phyloP scores from a whole-genome alignment of 1,284 basidiomycete genomes.

The Cryptococcus wingfieldii region DNA sequence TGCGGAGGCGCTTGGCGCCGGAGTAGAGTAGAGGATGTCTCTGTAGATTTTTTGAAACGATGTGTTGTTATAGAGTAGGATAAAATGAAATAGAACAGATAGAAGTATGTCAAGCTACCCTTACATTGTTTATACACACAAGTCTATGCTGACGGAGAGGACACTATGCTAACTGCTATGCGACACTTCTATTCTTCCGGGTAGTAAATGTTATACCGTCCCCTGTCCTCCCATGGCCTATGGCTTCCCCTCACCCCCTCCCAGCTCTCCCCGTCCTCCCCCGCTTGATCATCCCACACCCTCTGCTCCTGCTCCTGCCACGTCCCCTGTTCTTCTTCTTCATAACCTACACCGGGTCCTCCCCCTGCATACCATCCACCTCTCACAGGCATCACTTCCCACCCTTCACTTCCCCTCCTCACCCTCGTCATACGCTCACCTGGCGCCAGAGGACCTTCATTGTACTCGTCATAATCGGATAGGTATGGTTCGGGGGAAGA shows the following conservation, averaged over 20 bases:
- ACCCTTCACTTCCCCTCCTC: slow-evolving; percentile 39
- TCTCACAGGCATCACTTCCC: slow-evolving; percentile 25
- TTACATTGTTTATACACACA: not conserved
- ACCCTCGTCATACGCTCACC: slow-evolving; percentile 18
- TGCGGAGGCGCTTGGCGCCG: slow-evolving; percentile 52
- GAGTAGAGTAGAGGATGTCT: slow-evolving; percentile 3
- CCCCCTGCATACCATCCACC: slow-evolving; percentile 1
- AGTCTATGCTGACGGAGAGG: not conserved
- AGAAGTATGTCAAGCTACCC: no score
- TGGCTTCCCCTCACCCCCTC: not conserved
- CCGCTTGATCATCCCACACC: slow-evolving; percentile 6
- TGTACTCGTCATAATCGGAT: slow-evolving; percentile 51
- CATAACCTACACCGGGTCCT: not conserved
- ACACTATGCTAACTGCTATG: no score
- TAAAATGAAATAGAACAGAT: no score
- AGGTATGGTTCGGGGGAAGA: slow-evolving; percentile 42
- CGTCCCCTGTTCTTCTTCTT: no score
- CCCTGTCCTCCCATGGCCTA: slow-evolving; percentile 27
- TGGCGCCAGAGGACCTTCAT: slow-evolving; percentile 25
- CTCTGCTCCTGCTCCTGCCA: slow-evolving; percentile 3
- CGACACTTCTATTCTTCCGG: slow-evolving; percentile 8
- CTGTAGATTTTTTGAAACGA: no score
- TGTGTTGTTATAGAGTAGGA: no score
- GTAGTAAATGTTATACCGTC: slow-evolving; percentile 30
- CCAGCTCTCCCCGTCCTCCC: not conserved